Evolutionary conservation across 176 grass and related monocot genomes (phyloP).

Genomic region (Rhipidocladum racemiflorum): DNA sequence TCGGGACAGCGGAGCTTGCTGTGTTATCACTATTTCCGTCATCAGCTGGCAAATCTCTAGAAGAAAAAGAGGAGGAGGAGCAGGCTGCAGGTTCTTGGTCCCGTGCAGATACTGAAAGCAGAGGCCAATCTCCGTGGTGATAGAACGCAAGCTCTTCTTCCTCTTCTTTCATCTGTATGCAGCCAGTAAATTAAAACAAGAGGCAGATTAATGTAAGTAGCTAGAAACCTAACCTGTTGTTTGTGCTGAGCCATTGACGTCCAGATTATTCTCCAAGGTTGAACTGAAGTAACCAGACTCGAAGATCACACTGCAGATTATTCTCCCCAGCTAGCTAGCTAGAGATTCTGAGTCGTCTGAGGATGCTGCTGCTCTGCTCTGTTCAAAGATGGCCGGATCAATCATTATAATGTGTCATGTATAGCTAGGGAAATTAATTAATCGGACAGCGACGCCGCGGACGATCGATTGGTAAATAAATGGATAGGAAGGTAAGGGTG

Average conservation of each 20-base stretch:
- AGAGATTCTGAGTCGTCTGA: too few relatives aligned
- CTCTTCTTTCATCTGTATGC: neutral
- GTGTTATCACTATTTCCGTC: neutral
- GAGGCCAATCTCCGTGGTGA: conserved; percentile 30
- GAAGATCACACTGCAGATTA: neutral
- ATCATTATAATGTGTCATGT: too few relatives aligned
- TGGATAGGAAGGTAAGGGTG: too few relatives aligned
- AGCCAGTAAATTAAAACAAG: too few relatives aligned
- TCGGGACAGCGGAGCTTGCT: neutral
- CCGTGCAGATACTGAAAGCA: conserved; percentile 31
- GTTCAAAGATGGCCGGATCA: too few relatives aligned
- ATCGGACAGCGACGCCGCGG: too few relatives aligned
- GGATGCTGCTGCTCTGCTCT: too few relatives aligned
- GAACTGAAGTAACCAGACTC: neutral
- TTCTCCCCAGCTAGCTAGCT: neutral
- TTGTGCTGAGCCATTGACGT: conserved; percentile 19
- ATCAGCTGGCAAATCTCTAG: conserved; percentile 1
- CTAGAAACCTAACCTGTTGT: neutral
- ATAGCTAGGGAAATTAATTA: too few relatives aligned
- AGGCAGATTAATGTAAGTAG: neutral
- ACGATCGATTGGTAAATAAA: too few relatives aligned
- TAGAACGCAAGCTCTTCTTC: neutral
- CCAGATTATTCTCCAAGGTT: too few relatives aligned
- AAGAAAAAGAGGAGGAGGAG: too few relatives aligned
- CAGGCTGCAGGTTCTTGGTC: conserved; percentile 29